Base-by-base conservation (phyloP, 2,329 filamentous ascomycete genomes). In the Trichophaea hybrida region DNA sequence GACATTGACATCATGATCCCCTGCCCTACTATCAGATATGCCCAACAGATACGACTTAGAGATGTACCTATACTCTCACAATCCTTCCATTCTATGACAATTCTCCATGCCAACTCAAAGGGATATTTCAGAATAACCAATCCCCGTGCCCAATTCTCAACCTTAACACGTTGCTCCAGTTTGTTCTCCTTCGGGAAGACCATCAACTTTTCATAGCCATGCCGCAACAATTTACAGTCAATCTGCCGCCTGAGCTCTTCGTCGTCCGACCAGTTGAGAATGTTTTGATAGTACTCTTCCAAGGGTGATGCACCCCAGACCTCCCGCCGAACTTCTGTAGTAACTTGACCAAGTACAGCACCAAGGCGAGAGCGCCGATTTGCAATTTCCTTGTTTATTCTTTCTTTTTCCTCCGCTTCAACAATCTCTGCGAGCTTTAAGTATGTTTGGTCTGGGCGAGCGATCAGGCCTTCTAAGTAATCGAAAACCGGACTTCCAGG, bases 121-220 rank as follows among this genome's bases (percentile, higher is more conserved):
- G 88, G 87, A 67, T 97, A 89, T 68, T 91, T 90, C 70, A 98
- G 93, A 61, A 95, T 86, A 62, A 98, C 91, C 86, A 98, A 95
- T 62, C 91, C 93, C 64, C 84, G 82, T 0, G 91, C 89, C 56
- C 93, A 75, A 61, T 85, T 84, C 68, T 85, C 73, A 0, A 95
- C 84, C 64, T 85, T 83, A 38, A 81, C 75, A 32, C 86, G 80
- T 71, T 94, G 89, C 15, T 76, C 72, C 0, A 74, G 70, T 72
- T 97, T 97, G 60, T 82, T 75, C 2, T 83, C 81, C 1, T 77
- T 62, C 2, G 84, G 80, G 13, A 88, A 76, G 33, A 86, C 83
- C 6, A 85, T 72, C 1, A 98, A 77, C 4, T 81, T 79, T 59
- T 96, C 89, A 66, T 90, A 85, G 62, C 84, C 87, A 69, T 90